Conservation (phyloP, 306 rosid species). For the Bauhinia variegata region DNA sequence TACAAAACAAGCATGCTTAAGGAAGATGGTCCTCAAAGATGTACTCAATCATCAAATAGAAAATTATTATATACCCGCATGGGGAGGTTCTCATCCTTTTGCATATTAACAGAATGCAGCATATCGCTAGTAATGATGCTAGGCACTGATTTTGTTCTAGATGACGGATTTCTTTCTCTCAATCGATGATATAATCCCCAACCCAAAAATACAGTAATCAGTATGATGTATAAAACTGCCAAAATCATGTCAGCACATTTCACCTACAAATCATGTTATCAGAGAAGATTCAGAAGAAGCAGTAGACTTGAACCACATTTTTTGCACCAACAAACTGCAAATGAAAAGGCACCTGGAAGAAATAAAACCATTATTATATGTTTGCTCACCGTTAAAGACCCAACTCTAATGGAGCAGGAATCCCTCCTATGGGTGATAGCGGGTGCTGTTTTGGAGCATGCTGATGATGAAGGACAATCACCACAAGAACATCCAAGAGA, state of each 20-base stretch:
- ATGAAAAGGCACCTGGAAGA: slow-evolving; percentile 29
- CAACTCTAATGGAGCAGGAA: slow-evolving; percentile 77
- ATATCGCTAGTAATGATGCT: slow-evolving; percentile 53
- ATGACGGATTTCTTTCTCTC: slow-evolving; percentile 56
- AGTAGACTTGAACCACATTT: slow-evolving; percentile 16
- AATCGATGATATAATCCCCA: slow-evolving; percentile 74
- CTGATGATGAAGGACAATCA: slow-evolving; percentile 87
- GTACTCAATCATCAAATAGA: slow-evolving; percentile 21
- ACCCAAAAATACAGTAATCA: slow-evolving; percentile 69
- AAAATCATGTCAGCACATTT: slow-evolving; percentile 78
- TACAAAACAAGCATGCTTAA: slow-evolving; percentile 22
- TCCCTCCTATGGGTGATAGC: slow-evolving; percentile 50
- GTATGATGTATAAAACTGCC: slow-evolving; percentile 65
- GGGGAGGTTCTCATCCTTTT: slow-evolving; percentile 73
- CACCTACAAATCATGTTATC: slow-evolving; percentile 61
- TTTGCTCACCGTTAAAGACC: slow-evolving; percentile 75
- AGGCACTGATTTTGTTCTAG: slow-evolving; percentile 55
- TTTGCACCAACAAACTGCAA: slow-evolving; percentile 30
- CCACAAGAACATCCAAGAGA: slow-evolving; percentile 98
- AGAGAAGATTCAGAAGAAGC: slow-evolving; percentile 32
- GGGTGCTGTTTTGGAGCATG: slow-evolving; percentile 67
- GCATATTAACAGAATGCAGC: slow-evolving; percentile 55
- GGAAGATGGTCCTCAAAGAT: slow-evolving; percentile 31
- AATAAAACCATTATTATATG: slow-evolving; percentile 28
- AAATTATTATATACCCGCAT: slow-evolving; percentile 70